Conservation (phyloP, 441 rosid species). For the Pelargonium australe region DNA sequence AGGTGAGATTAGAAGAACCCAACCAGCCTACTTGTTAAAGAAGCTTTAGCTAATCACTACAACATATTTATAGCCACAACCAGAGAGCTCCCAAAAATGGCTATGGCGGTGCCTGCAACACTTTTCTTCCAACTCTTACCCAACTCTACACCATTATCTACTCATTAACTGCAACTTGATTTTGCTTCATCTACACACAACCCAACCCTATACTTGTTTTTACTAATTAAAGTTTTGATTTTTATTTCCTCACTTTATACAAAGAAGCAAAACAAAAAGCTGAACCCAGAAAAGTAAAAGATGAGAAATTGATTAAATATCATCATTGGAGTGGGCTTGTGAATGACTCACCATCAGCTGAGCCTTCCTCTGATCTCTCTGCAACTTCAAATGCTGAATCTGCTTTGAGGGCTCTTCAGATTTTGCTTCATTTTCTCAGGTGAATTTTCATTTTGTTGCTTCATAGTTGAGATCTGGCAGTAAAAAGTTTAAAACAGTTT, state of each 20-base stretch:
- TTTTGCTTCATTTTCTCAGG: constrained; percentile 6
- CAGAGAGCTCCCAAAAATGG: not conserved
- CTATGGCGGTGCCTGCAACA: constrained; percentile 4
- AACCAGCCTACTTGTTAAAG: constrained; percentile 2
- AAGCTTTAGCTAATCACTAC: constrained; percentile 1
- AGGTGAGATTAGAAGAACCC: not conserved
- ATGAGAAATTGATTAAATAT: not conserved
- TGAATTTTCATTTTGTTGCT: not conserved
- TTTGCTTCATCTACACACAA: not conserved
- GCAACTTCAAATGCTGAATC: constrained; percentile 7
- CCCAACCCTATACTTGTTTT: not conserved
- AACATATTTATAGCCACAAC: constrained; percentile 6
- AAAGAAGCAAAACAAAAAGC: constrained; percentile 1
- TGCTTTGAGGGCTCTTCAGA: constrained; percentile 8
- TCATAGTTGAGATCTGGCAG: constrained; percentile 6
- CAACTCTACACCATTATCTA: not conserved
- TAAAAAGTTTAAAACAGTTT: not conserved
- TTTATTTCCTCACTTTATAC: not conserved
- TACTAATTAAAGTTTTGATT: constrained; percentile 2
- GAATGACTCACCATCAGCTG: not conserved
- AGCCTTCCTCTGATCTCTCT: not conserved
- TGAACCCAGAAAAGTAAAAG: not conserved
- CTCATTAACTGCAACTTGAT: too few species aligned
- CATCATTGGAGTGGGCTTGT: too few species aligned
- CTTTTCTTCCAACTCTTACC: not conserved